Evolutionary conservation across 139 green algal genomes (phyloP), one percentile per base, ranked within the genome.

Genomic region (Asterochloris erici): DNA sequence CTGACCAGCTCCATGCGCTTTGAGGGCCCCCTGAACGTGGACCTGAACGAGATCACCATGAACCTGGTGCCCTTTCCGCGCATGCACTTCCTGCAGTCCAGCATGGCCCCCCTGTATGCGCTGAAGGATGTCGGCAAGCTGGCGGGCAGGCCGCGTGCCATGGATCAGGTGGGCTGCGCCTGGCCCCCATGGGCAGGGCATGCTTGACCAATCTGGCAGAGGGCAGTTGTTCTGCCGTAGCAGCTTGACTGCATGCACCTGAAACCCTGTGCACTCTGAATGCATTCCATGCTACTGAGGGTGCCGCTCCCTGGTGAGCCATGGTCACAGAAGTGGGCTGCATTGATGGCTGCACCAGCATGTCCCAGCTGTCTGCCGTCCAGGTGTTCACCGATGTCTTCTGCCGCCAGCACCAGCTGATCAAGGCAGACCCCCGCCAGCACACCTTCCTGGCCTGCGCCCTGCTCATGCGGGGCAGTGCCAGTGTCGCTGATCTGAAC

Each of bases 31-130:
- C 87, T 95, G 19, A 96, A 96, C 79, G 85, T 93, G 47, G 94
- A 98, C 80, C 74, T 98, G 24, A 96, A 93, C 74, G 93, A 98
- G 82, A 92, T 98, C 77, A 93, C 89, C 47, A 96, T 90, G 77
- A 97, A 98, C 88, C 82, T 98, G 83, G 93, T 95, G 78, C 90
- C 91, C 38, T 91, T 86, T 80, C 91, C 89, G 10, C 77, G 88
- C 66, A 88, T 96, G 84, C 94, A 98, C 85, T 97, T 98, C 89
- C 84, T 98, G 69, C 81, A 94, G 27, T 86, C 86, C 27, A 79
- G 73, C 76, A 88, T 95, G 84, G 85, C 89, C 16, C 94, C 93
- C 16, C 82, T 94, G 61, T 21, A 71, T 12, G 82, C 86, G 14
- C 79, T 86, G 14, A 64, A 73, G 47, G 86, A 91, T 74, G 63